Evolutionary conservation across 805 yeast genomes (phyloP), one percentile per base, ranked within the genome.

Genomic region (Kazachstania martiniae): DNA sequence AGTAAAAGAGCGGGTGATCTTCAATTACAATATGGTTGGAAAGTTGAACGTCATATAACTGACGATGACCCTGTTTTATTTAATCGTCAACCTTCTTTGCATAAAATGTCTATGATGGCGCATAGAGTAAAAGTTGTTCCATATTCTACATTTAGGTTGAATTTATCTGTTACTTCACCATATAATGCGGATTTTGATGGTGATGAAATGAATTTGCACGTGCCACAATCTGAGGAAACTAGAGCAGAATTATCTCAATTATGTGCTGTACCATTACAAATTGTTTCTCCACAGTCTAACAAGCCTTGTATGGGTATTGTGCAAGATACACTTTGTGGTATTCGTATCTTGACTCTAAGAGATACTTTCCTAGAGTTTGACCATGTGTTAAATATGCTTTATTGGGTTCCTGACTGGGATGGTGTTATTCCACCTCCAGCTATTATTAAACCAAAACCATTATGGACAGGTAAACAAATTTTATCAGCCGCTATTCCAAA

Each of bases 221-320:
- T 89, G 46, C 98, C 99, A 3, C 99, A 91, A 59, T 82, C 95
- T 7, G 95, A 87, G 43, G 99, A 91, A 59, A 87, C 98, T 0
- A 74, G 97, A 55, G 95, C 98, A 1, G 99, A 91, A 61, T 67
- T 91, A 43, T 79, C 89, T 21, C 91, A 89, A 57, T 73, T 91
- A 49, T 86, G 96, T 63, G 94, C 96, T 4, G 99, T 91, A 33
- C 98, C 98, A 7, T 68, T 87, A 36, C 98, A 91, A 61, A 91
- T 91, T 68, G 95, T 91, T 25, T 86, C 96, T 12, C 96, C 99
- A 9, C 99, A 91, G 62, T 84, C 95, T 2, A 91, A 91, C 59
- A 91, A 91, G 62, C 99, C 99, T 24, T 95, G 94, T 43, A 91
- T 91, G 99, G 99, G 99, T 65, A 91, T 91, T 66, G 98, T 91